These are phyloP conservation scores for Neurospora sp. DNA, from an alignment of 495 filamentous ascomycete species.

Conservation along the genomic window DNA sequence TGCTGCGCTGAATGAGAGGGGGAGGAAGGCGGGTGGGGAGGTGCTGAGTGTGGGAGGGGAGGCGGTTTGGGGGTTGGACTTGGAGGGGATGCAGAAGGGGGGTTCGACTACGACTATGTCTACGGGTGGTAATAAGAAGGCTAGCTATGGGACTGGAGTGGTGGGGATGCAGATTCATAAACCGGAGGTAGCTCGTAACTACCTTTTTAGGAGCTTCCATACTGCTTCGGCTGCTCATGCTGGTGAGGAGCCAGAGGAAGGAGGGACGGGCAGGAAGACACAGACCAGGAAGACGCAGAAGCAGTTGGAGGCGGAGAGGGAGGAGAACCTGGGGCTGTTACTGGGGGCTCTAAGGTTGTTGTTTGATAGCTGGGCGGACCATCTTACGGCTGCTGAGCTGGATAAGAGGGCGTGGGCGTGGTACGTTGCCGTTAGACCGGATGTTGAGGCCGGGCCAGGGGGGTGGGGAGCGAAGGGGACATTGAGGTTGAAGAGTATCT, in stretches of 20 bases:
- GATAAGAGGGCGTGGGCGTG: slow-evolving; percentile 69
- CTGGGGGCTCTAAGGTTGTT: slow-evolving; percentile 58
- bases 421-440: slow-evolving; percentile 67
- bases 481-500: slow-evolving; percentile 54
- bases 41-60: slow-evolving; percentile 19
- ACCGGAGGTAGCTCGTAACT: slow-evolving; percentile 50
- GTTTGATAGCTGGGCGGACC: slow-evolving; percentile 57
- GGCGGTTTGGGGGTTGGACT: slow-evolving; percentile 70
- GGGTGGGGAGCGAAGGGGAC: slow-evolving; percentile 77
- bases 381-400: slow-evolving; percentile 49
- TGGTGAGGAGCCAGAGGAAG: background rate
- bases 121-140: slow-evolving; percentile 18
- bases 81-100: slow-evolving; percentile 43
- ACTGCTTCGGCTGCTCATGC: background rate
- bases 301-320: slow-evolving; percentile 43
- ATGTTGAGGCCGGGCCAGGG: slow-evolving; percentile 56
- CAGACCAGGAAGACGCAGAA: slow-evolving; percentile 34
- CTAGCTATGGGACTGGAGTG: slow-evolving; percentile 12
- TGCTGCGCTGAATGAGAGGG: slow-evolving; percentile 35
- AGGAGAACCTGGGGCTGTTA: slow-evolving; percentile 54
- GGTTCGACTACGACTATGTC: slow-evolving; percentile 5
- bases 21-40: slow-evolving; percentile 27
- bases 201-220: slow-evolving; percentile 51
- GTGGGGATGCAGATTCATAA: slow-evolving; percentile 55
- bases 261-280: slow-evolving; percentile 18